A percentile compares a stretch with the other conserved stretches of the same genome.
Conservation (phyloP, 805 yeast genomes). For the fission yeast (Schizosaccharomyces pombe) region DNA sequence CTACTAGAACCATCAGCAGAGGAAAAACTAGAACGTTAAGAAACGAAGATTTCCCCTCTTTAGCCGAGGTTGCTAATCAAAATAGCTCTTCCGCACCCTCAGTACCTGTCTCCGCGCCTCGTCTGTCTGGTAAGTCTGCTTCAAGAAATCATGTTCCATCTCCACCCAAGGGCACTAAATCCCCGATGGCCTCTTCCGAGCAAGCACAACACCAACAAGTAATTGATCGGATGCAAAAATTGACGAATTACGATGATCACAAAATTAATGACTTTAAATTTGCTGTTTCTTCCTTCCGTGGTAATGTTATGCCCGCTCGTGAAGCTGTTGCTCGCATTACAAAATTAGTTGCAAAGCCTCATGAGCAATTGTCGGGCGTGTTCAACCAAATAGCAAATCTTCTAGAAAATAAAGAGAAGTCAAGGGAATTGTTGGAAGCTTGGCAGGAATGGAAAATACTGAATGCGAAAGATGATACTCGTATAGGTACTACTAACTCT, state of each 20-base stretch:
- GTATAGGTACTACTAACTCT: not conserved
- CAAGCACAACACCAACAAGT: not conserved
- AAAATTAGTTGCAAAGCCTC: not conserved
- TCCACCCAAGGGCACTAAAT: not conserved
- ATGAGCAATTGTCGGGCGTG: not conserved
- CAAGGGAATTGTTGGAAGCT: not conserved
- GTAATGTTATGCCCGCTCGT: not conserved
- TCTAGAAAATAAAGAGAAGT: not conserved
- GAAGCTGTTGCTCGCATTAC: not conserved
- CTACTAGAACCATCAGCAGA: not conserved
- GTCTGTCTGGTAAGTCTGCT: not conserved
- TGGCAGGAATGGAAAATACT: not conserved
- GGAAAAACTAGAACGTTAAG: not conserved
- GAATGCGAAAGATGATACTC: not conserved
- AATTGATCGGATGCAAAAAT: not conserved
- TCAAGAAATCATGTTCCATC: not conserved
- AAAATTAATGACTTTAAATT: not conserved
- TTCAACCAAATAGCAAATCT: not conserved
- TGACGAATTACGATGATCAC: not conserved
- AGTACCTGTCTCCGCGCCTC: not conserved
- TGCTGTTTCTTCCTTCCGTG: constrained; percentile 2
- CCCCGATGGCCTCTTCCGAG: not conserved
- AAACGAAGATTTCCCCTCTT: not conserved
- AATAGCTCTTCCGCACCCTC: not conserved
- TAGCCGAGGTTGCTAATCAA: not conserved